Percentiles rank a stretch among this genome's conserved stretches.
phyloP scores from a whole-genome alignment of 192 early-diverging fungal species.

The Ambispora gerdemannii region DNA sequence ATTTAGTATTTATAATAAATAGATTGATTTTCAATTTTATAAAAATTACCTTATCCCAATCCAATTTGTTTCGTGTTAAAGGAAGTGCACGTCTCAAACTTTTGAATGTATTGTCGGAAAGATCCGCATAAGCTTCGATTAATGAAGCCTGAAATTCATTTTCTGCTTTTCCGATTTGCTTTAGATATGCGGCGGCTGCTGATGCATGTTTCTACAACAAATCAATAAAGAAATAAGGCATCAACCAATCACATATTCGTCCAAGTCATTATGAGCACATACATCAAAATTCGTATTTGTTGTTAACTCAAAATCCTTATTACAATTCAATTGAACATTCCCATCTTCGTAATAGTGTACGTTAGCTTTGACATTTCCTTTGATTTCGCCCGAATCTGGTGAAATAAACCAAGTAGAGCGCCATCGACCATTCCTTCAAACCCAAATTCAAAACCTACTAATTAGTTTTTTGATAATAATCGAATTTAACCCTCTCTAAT shows the following conservation, averaged over 20 bases:
- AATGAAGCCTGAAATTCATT: slow-evolving; percentile 79
- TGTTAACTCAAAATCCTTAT: slow-evolving; percentile 61
- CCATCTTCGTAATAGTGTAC: slow-evolving; percentile 99
- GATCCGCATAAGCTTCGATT: slow-evolving; percentile 75
- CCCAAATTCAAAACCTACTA: slow-evolving; percentile 28
- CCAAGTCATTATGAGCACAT: not conserved
- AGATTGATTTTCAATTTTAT: not conserved
- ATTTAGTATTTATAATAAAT: not conserved
- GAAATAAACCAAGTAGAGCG: slow-evolving; percentile 76
- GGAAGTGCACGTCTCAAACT: slow-evolving; percentile 85
- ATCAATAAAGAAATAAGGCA: not conserved
- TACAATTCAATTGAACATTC: slow-evolving; percentile 90
- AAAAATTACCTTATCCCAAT: slow-evolving; percentile 75
- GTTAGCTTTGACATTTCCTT: slow-evolving; percentile 69
- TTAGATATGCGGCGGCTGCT: slow-evolving; percentile 55
- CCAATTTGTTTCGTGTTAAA: slow-evolving; percentile 86
- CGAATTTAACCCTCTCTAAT: not conserved
- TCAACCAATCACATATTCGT: not conserved
- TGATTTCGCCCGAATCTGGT: slow-evolving; percentile 55
- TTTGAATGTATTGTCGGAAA: slow-evolving; percentile 88
- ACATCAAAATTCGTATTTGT: slow-evolving; percentile 16
- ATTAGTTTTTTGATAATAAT: slow-evolving; percentile 13
- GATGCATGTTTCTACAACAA: slow-evolving; percentile 30
- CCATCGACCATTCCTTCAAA: slow-evolving; percentile 90
- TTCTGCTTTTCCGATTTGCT: slow-evolving; percentile 69